phyloP scores from a whole-genome alignment of 2,329 filamentous ascomycete species.

The Fusarium sp. region DNA sequence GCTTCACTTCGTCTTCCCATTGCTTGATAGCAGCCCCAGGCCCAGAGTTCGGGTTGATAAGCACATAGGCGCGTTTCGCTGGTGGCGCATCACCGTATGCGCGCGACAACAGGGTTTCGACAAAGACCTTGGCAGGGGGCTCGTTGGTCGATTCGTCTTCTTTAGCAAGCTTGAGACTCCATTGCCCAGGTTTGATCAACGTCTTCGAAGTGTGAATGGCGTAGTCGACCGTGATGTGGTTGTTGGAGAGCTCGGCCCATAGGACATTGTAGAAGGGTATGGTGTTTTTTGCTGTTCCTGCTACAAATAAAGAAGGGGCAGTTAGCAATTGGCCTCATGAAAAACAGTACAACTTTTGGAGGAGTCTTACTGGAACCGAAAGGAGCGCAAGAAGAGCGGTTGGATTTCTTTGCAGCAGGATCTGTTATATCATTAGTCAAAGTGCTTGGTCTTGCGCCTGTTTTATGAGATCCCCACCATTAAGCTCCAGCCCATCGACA shows the following conservation, averaged over 20 bases:
- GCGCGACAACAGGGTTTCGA: constrained; percentile 72
- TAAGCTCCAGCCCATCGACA: constrained; percentile 50
- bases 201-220: constrained; percentile 72
- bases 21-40: constrained; percentile 80
- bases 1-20: constrained; percentile 81
- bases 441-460: constrained; percentile 1
- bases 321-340: constrained; percentile 14
- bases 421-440: constrained; percentile 41
- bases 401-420: constrained; percentile 38
- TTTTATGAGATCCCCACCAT: constrained; percentile 51
- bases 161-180: constrained; percentile 64
- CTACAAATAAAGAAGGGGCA: neutral
- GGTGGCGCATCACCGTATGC: constrained; percentile 78
- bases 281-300: constrained; percentile 48
- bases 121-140: constrained; percentile 70
- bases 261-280: constrained; percentile 88
- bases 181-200: constrained; percentile 69
- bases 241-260: constrained; percentile 77
- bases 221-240: constrained; percentile 78
- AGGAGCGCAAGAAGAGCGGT: constrained; percentile 44
- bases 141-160: constrained; percentile 41
- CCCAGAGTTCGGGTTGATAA: constrained; percentile 92
- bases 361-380: constrained; percentile 35
- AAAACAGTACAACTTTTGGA: neutral
- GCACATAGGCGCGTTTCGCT: constrained; percentile 83